Conservation (phyloP, 2,329 filamentous ascomycete species). For the Hymenoscyphus salicellus region DNA sequence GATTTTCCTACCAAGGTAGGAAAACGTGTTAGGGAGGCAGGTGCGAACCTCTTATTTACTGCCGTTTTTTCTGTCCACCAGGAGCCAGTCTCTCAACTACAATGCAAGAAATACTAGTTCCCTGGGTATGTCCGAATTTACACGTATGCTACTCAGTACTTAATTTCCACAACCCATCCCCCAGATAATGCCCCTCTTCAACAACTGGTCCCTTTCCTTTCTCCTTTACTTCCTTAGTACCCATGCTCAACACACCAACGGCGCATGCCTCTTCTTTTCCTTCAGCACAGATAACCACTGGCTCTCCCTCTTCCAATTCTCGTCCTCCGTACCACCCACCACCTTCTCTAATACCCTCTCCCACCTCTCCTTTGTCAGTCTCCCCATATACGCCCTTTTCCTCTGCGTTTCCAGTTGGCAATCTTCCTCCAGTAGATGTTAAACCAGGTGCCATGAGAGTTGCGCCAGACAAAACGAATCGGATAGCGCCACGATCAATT, state of each 20-base stretch:
- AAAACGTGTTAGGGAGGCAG: too few relatives aligned
- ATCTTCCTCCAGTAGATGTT: slow-evolving; percentile 74
- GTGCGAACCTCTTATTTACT: too few relatives aligned
- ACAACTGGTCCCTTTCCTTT: slow-evolving; percentile 94
- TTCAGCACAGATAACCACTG: slow-evolving; percentile 87
- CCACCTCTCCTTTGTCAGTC: slow-evolving; percentile 19
- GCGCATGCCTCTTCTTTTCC: slow-evolving; percentile 90
- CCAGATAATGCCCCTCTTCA: slow-evolving; percentile 88
- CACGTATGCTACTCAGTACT: slow-evolving; percentile 27
- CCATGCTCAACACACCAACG: slow-evolving; percentile 77
- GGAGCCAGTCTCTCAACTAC: not conserved
- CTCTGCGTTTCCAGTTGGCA: slow-evolving; percentile 53
- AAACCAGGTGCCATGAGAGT: slow-evolving; percentile 95
- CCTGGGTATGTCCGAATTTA: not conserved
- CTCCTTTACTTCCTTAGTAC: slow-evolving; percentile 87
- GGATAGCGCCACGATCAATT: slow-evolving; percentile 93
- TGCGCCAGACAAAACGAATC: slow-evolving; percentile 90
- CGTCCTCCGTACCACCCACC: slow-evolving; percentile 51
- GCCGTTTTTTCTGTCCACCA: too few relatives aligned
- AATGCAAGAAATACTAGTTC: not conserved
- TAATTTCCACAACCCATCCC: slow-evolving; percentile 82
- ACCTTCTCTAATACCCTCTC: slow-evolving; percentile 33
- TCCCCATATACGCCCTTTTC: slow-evolving; percentile 38
- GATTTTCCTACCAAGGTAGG: too few relatives aligned
- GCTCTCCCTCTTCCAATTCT: slow-evolving; percentile 75